Conservation (phyloP, 352 stramenopile species). For the Pythium aristosporum region DNA sequence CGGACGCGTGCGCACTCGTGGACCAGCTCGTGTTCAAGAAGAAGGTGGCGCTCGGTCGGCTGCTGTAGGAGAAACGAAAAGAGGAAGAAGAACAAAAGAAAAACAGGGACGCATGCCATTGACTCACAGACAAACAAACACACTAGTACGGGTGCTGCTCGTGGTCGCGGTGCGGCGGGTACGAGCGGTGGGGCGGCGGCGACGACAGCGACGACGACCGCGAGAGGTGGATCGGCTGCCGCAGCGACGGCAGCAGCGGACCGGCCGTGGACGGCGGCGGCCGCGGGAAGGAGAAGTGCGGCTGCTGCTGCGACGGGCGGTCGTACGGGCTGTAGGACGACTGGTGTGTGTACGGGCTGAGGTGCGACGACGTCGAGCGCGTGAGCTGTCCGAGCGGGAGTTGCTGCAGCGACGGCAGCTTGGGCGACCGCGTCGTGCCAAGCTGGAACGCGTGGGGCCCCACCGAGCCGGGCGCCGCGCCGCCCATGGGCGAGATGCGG, state of each 20-base stretch:
- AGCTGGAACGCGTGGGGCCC: background rate
- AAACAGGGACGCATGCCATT: background rate
- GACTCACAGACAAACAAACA: background rate
- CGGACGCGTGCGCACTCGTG: slow-evolving; percentile 62
- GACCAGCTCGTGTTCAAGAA: slow-evolving; percentile 59
- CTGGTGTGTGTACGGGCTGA: background rate
- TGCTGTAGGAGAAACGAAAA: slow-evolving; percentile 1
- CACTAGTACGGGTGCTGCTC: slow-evolving; percentile 4
- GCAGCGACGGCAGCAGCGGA: slow-evolving; percentile 1
- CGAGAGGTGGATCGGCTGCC: background rate
- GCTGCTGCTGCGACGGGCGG: background rate
- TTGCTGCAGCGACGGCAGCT: slow-evolving; percentile 20
- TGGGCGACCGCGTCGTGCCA: background rate
- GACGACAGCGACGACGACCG: background rate
- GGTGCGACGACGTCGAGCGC: background rate
- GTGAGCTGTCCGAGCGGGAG: slow-evolving; percentile 12
- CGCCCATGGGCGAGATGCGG: slow-evolving; percentile 25
- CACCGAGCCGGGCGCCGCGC: slow-evolving; percentile 1
- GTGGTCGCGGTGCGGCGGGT: background rate
- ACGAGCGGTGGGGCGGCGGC: background rate
- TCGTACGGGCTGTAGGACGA: too few relatives aligned
- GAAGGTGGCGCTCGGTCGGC: slow-evolving; percentile 17
- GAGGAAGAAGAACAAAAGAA: too few relatives aligned
- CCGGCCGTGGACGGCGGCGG: background rate
- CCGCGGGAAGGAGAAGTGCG: background rate